Base-by-base conservation (phyloP, 495 filamentous ascomycete species). In the Lepraria neglecta region DNA sequence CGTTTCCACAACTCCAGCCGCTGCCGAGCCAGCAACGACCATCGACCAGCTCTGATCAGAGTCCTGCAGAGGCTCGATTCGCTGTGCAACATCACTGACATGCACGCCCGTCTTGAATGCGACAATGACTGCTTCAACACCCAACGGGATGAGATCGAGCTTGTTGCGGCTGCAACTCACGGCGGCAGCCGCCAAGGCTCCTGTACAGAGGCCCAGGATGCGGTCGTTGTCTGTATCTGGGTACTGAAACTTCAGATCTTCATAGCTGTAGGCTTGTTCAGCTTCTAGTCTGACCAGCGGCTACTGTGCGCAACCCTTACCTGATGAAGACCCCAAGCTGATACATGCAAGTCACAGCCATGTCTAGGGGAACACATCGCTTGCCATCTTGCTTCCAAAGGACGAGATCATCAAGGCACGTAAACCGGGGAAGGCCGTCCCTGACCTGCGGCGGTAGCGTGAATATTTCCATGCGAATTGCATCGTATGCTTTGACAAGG, bases 181-280 rank as follows among this genome's bases (percentile, higher is more conserved):
- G 14, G 82, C 85, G 27, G 79, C 71, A 27, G 81, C 85, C 9
- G 85, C 82, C 64, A 87, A 76, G 19, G 85, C 73, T 19, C 86
- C 85, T 30, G 84, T 86, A 74, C 86, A 87, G 24, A 87, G 76
- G 12, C 65, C 65, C 31, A 67, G 44, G 15, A 65, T 30, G 40
- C 24, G 56, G 53, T 24, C n/a, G 46, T 44, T 44, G 46, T 65
- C 50, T 17, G 10, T 43, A 11, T 47, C 28, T 35, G 15, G 48
- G 24, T 61, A 19, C 42, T 31, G 48, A 58, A 24, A 24, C 2
- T 24, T 24, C 24, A 50, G 21, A 15, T 45, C 35, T 27, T 24
- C 52, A 21, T 59, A n/a, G 59, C 61, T 59, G 56, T 33, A 48
- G 12, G 19, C 28, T 4, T n/a, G 21, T 30, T 63, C 35, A 58